phyloP scores from a whole-genome alignment of 2,329 filamentous ascomycete genomes.

The Xylariaceae sp. region DNA sequence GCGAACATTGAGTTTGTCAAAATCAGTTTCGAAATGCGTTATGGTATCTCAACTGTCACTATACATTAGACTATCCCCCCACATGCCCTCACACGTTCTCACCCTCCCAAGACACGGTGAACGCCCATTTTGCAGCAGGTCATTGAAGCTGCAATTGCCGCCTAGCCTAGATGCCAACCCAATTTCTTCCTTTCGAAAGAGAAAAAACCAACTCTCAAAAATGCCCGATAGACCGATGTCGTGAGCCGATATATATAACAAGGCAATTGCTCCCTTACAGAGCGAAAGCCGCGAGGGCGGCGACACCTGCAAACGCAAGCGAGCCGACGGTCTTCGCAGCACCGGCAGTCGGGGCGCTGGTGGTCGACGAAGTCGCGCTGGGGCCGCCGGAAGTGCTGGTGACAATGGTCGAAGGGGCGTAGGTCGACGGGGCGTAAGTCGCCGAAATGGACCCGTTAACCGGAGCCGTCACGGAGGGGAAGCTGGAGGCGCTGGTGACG shows the following conservation, averaged over 20 bases:
- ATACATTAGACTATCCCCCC: too few species aligned
- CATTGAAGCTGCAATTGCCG: too few species aligned
- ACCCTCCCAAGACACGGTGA: too few species aligned
- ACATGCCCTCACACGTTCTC: too few species aligned
- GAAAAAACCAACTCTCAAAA: neutral
- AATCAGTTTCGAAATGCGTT: too few species aligned
- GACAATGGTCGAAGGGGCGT: conserved; percentile 13
- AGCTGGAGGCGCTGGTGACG: conserved; percentile 33
- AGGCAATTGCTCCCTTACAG: conserved; percentile 40
- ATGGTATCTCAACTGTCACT: too few species aligned
- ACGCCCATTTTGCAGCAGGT: too few species aligned
- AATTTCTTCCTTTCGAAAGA: neutral
- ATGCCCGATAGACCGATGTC: too few species aligned
- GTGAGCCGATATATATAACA: neutral
- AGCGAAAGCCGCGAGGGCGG: conserved; percentile 46
- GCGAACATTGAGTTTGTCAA: too few species aligned
- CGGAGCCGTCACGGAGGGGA: conserved; percentile 26
- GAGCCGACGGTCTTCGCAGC: conserved; percentile 42
- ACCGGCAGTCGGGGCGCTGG: conserved; percentile 28
- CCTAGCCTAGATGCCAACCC: neutral
- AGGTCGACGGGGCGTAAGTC: conserved; percentile 9
- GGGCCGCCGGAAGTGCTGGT: conserved; percentile 29
- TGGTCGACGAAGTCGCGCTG: conserved; percentile 23
- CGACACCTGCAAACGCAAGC: conserved; percentile 43
- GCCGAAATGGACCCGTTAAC: conserved; percentile 8